Conservation (phyloP, 2,329 filamentous ascomycete species). For the Phymatotrichopsis omnivora region DNA sequence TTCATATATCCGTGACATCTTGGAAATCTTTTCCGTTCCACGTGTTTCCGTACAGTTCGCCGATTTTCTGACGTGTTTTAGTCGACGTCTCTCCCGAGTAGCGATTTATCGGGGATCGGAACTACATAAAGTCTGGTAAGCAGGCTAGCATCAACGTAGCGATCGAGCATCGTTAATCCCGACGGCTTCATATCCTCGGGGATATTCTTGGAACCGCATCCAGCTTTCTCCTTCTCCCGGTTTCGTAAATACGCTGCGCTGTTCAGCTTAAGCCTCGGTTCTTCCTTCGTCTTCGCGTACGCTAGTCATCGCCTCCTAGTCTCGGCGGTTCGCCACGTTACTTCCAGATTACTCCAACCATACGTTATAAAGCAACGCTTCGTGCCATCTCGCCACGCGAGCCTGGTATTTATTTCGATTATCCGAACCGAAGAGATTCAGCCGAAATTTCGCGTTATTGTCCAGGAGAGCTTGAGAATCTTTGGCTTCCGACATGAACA, state of each 20-base stretch:
- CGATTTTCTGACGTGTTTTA: conserved; percentile 25
- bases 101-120: conserved; percentile 20
- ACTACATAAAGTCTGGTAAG: too few relatives aligned
- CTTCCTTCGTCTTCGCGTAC: conserved; percentile 9
- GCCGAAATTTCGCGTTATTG: too few relatives aligned
- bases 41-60: conserved; percentile 24
- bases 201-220: conserved; percentile 9
- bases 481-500: too few relatives aligned
- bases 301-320: conserved; percentile 17
- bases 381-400: too few relatives aligned
- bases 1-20: conserved; percentile 15
- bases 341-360: too few relatives aligned
- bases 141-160: too few relatives aligned
- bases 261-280: conserved; percentile 13
- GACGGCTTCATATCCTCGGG: conserved; percentile 10
- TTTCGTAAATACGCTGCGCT: conserved; percentile 13
- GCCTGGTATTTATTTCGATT: too few relatives aligned
- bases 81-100: too few relatives aligned
- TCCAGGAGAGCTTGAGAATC: too few relatives aligned
- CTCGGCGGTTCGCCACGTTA: conserved; percentile 18
- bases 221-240: conserved; percentile 13
- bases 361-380: too few relatives aligned
- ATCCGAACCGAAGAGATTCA: too few relatives aligned
- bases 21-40: conserved; percentile 18
- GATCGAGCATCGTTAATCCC: conserved; percentile 17